These are phyloP conservation scores for Thielaviopsis ethacetica DNA, from an alignment of 2,329 filamentous ascomycete genomes.

Conservation along the genomic window DNA sequence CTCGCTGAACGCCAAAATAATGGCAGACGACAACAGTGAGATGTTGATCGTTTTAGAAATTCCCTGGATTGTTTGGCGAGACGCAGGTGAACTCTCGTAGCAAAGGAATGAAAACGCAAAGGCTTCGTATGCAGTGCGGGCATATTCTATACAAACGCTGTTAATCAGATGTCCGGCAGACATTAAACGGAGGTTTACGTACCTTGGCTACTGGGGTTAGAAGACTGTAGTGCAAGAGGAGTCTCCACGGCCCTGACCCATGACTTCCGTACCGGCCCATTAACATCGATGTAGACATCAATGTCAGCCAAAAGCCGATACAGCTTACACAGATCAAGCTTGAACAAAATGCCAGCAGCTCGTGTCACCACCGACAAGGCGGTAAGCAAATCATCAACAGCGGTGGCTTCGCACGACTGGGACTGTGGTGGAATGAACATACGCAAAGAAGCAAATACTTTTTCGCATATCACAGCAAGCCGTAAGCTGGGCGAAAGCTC, in stretches of 20 bases:
- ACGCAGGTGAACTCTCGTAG: not conserved
- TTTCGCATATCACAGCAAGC: not conserved
- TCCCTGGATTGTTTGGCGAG: not conserved
- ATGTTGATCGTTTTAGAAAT: not conserved
- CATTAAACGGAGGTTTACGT: not conserved
- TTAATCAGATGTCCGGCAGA: not conserved
- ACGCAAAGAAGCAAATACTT: not conserved
- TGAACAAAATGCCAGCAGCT: not conserved
- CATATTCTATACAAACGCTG: not conserved
- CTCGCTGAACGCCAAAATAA: slow-evolving; percentile 22
- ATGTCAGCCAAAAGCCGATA: not conserved
- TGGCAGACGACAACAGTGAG: slow-evolving; percentile 23
- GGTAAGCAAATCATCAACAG: not conserved
- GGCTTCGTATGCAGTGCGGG: slow-evolving; percentile 17
- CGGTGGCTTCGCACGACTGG: not conserved
- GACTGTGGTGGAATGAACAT: not conserved
- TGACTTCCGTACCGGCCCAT: too few species aligned
- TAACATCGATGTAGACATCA: not conserved
- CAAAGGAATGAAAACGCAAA: slow-evolving; percentile 26
- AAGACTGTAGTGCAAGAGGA: not conserved
- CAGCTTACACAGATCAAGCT: not conserved
- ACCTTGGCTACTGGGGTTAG: not conserved
- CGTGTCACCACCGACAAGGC: not conserved
- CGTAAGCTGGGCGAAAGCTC: not conserved
- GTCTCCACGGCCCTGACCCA: not conserved